Evolutionary conservation across 768 basidiomycete genomes (phyloP).

Genomic region (Paxillus rubicundulus): DNA sequence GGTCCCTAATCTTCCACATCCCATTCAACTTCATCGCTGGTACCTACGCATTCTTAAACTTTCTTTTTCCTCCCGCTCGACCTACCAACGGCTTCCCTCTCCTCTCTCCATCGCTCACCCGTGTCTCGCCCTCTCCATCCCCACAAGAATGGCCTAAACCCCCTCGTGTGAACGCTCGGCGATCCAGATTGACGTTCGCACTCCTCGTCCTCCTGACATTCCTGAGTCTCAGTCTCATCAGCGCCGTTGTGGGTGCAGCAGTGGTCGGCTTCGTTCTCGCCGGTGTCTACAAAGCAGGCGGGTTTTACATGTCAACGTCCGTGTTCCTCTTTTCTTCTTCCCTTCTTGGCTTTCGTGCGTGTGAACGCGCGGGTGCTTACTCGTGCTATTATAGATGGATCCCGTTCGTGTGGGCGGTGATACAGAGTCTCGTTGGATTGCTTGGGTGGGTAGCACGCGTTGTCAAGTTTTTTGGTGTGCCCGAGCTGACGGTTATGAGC

Average conservation of each 20-base stretch:
- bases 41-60: constrained; percentile 41
- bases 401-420: constrained; percentile 41
- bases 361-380: neutral
- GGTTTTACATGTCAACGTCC: constrained; percentile 43
- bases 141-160: constrained; percentile 12
- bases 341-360: neutral
- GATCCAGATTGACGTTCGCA: constrained; percentile 40
- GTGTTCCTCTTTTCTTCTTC: constrained; percentile 12
- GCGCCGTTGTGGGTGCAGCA: constrained; percentile 39
- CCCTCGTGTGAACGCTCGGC: constrained; percentile 30
- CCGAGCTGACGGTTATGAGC: neutral
- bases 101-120: neutral
- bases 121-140: neutral
- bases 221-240: constrained; percentile 31
- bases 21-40: constrained; percentile 41
- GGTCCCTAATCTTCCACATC: constrained; percentile 46
- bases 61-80: constrained; percentile 36
- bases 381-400: constrained; percentile 34
- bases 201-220: constrained; percentile 40
- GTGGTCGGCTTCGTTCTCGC: constrained; percentile 39
- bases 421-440: constrained; percentile 40
- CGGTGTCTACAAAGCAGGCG: constrained; percentile 37
- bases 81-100: constrained; percentile 4
- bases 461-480: neutral
- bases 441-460: constrained; percentile 34